Percentiles rank a stretch among this genome's conserved stretches.
Evolutionary conservation across 1,284 basidiomycete species (phyloP).

Genomic region (Apiotrichum porosum): DNA sequence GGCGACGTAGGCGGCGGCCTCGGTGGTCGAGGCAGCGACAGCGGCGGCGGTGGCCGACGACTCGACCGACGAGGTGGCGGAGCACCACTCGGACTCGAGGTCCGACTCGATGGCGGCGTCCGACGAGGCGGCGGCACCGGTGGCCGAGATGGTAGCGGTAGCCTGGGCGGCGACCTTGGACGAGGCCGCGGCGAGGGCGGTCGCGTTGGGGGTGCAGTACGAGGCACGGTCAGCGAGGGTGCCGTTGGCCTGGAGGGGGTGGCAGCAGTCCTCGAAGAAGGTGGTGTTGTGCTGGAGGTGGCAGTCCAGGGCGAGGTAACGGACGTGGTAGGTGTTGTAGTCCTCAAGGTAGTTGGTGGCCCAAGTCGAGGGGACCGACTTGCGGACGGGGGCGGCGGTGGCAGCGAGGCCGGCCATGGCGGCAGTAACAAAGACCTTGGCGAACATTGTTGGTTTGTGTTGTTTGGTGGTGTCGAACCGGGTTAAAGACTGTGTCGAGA

Average conservation of each 20-base stretch:
- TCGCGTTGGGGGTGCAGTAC: slow-evolving; percentile 54
- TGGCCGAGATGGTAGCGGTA: slow-evolving; percentile 15
- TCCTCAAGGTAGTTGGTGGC: slow-evolving; percentile 49
- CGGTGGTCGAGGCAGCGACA: slow-evolving; percentile 12
- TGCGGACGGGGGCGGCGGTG: slow-evolving; percentile 53
- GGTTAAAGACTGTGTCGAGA: slow-evolving; percentile 14
- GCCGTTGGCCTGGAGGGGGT: slow-evolving; percentile 54
- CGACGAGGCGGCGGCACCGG: slow-evolving; percentile 26
- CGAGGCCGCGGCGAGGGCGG: slow-evolving; percentile 25
- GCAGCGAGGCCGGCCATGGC: slow-evolving; percentile 52
- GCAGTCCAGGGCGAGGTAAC: slow-evolving; percentile 58
- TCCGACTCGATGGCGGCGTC: slow-evolving; percentile 21
- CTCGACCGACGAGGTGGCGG: slow-evolving; percentile 15
- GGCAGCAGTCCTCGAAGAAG: slow-evolving; percentile 61
- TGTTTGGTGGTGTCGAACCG: slow-evolving; percentile 11
- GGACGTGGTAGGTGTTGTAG: slow-evolving; percentile 62
- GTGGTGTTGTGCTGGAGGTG: slow-evolving; percentile 58
- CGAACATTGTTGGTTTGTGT: slow-evolving; percentile 30
- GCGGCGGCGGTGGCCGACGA: slow-evolving; percentile 9
- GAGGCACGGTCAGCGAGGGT: slow-evolving; percentile 53
- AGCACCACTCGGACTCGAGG: slow-evolving; percentile 8
- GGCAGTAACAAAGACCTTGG: slow-evolving; percentile 52
- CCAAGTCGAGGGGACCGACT: slow-evolving; percentile 43
- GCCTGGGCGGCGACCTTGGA: slow-evolving; percentile 15
- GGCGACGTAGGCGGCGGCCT: slow-evolving; percentile 5